Conservation (phyloP, 1,284 basidiomycete genomes). For the Coriolopsis trogii region DNA sequence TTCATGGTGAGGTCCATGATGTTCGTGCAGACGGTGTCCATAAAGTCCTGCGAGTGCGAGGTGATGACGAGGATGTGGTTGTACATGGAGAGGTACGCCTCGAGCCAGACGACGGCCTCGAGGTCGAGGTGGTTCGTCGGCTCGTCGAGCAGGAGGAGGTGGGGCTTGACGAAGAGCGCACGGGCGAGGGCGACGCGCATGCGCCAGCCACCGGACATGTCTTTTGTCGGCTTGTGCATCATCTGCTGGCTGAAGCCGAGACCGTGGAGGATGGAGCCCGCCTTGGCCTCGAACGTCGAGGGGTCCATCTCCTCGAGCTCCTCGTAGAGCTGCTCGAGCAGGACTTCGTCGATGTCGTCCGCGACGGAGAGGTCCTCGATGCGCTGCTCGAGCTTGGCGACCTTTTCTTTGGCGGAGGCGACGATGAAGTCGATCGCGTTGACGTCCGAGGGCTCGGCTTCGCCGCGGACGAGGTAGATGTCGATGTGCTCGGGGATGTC, state of each 20-base stretch:
- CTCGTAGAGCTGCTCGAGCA: slow-evolving; percentile 88
- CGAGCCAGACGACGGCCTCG: slow-evolving; percentile 97
- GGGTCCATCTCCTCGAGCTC: slow-evolving; percentile 98
- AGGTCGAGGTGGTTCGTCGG: slow-evolving; percentile 89
- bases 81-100: slow-evolving; percentile 97
- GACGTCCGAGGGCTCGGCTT: slow-evolving; percentile 95
- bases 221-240: slow-evolving; percentile 98
- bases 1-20: slow-evolving; percentile 94
- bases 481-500: slow-evolving; percentile 96
- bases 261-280: slow-evolving; percentile 95
- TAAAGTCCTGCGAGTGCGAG: slow-evolving; percentile 97
- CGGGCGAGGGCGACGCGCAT: slow-evolving; percentile 98
- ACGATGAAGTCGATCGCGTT: slow-evolving; percentile 98
- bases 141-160: slow-evolving; percentile 91
- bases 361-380: slow-evolving; percentile 94
- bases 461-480: slow-evolving; percentile 95
- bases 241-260: slow-evolving; percentile 90
- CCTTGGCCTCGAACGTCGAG: slow-evolving; percentile 93
- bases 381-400: slow-evolving; percentile 92
- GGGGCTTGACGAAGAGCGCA: slow-evolving; percentile 96
- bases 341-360: slow-evolving; percentile 88
- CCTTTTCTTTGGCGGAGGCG: slow-evolving; percentile 90
- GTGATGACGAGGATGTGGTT: slow-evolving; percentile 98
- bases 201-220: slow-evolving; percentile 99
- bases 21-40: slow-evolving; percentile 97